Evolutionary conservation across 2,329 filamentous ascomycete genomes (phyloP).

Genomic region (Epichloe sibirici): DNA sequence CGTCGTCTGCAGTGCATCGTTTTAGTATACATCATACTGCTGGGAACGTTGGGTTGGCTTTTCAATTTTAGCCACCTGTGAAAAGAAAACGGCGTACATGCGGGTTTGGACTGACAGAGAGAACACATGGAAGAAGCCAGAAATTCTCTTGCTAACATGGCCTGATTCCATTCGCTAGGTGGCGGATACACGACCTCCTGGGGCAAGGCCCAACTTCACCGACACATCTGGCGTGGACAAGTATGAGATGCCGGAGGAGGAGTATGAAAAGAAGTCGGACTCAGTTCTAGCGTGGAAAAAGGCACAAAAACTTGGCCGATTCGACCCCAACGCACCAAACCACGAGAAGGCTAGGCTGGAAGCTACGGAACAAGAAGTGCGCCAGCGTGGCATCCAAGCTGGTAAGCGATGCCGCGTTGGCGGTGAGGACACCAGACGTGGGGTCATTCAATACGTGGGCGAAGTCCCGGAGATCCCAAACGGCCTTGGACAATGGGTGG

Average conservation of each 20-base stretch:
- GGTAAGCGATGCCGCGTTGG: constrained; percentile 54
- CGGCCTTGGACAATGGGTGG: constrained; percentile 56
- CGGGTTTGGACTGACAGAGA: background rate
- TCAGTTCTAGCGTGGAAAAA: constrained; percentile 94
- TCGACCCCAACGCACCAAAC: constrained; percentile 72
- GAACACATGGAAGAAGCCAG: background rate
- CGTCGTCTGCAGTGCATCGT: background rate
- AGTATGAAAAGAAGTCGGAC: constrained; percentile 78
- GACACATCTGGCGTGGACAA: constrained; percentile 76
- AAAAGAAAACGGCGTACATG: background rate
- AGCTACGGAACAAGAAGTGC: constrained; percentile 57
- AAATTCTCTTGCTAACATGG: constrained; percentile 15
- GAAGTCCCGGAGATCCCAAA: constrained; percentile 62
- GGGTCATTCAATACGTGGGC: constrained; percentile 60
- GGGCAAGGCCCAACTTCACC: constrained; percentile 65
- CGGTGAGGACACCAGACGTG: constrained; percentile 56
- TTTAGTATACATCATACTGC: background rate
- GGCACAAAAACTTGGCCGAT: constrained; percentile 86
- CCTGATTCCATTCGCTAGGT: constrained; percentile 41
- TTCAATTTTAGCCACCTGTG: background rate
- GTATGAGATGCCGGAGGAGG: constrained; percentile 73
- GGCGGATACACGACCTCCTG: constrained; percentile 63
- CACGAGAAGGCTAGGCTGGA: constrained; percentile 61
- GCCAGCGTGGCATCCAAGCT: constrained; percentile 51
- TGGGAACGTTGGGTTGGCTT: background rate